phyloP scores from a whole-genome alignment of 2,329 filamentous ascomycete species.

The Trichoderma hamatum region DNA sequence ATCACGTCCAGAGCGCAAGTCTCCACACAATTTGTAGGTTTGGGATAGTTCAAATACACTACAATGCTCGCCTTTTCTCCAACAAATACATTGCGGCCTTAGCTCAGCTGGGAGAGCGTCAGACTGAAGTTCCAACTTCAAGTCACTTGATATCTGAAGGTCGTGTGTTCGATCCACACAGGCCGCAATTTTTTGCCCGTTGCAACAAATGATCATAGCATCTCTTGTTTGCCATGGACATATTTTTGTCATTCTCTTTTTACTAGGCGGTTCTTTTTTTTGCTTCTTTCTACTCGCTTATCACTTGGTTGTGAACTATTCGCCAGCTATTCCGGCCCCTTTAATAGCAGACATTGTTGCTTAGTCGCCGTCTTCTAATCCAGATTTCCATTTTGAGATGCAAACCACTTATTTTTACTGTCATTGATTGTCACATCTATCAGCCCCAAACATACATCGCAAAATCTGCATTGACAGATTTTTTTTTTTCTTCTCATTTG shows the following conservation, averaged over 20 bases:
- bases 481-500: not conserved
- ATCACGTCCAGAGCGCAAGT: not conserved
- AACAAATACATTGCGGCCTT: constrained; percentile 33
- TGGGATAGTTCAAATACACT: not conserved
- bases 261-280: not conserved
- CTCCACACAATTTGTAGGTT: not conserved
- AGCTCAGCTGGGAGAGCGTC: constrained; percentile 38
- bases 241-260: not conserved
- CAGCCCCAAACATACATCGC: no score
- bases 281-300: not conserved
- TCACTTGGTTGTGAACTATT: not conserved
- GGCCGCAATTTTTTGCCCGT: constrained; percentile 32
- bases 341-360: no score
- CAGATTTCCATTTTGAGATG: no score
- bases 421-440: no score
- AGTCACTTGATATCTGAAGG: constrained; percentile 37
- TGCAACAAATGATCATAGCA: not conserved
- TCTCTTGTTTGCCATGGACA: not conserved
- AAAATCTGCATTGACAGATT: no score
- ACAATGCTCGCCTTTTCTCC: not conserved
- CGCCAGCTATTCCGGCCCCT: no score
- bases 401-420: no score
- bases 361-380: no score
- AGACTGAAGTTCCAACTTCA: constrained; percentile 36
- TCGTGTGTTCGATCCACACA: constrained; percentile 38